phyloP scores from a whole-genome alignment of 2,329 filamentous ascomycete genomes.

The Rasamsonia emersonii region DNA sequence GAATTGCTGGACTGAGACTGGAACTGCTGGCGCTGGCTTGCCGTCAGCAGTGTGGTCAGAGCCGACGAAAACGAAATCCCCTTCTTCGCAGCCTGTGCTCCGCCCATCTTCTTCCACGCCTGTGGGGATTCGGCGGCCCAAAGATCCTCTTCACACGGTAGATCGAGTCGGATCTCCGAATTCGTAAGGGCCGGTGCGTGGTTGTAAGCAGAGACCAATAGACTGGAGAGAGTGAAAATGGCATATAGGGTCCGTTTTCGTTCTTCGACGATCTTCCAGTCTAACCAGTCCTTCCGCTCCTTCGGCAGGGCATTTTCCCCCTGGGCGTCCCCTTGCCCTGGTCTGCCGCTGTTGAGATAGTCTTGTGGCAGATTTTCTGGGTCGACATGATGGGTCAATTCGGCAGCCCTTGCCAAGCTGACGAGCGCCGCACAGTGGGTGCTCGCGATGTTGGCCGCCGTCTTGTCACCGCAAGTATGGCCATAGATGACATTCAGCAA shows the following conservation, averaged over 20 bases:
- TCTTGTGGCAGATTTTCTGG: slow-evolving; percentile 28
- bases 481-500: slow-evolving; percentile 92
- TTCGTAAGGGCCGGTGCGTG: slow-evolving; percentile 86
- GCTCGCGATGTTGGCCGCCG: slow-evolving; percentile 80
- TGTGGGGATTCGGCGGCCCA: slow-evolving; percentile 77
- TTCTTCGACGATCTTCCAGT: slow-evolving; percentile 83
- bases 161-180: slow-evolving; percentile 79
- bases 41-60: slow-evolving; percentile 68
- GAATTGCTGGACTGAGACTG: slow-evolving; percentile 25
- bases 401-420: slow-evolving; percentile 82
- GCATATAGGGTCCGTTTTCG: slow-evolving; percentile 86
- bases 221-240: slow-evolving; percentile 83
- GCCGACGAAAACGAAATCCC: slow-evolving; percentile 73
- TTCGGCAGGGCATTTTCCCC: slow-evolving; percentile 30
- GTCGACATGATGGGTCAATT: slow-evolving; percentile 49
- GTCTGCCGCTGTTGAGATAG: slow-evolving; percentile 36
- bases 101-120: slow-evolving; percentile 72
- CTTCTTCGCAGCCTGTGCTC: slow-evolving; percentile 61
- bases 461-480: slow-evolving; percentile 88
- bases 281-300: slow-evolving; percentile 60
- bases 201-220: slow-evolving; percentile 87
- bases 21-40: slow-evolving; percentile 56
- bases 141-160: slow-evolving; percentile 88
- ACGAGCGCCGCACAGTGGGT: slow-evolving; percentile 88
- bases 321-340: slow-evolving; percentile 19